Conservation (phyloP, 2,329 filamentous ascomycete genomes). For the Bipolaris sorokiniana region DNA sequence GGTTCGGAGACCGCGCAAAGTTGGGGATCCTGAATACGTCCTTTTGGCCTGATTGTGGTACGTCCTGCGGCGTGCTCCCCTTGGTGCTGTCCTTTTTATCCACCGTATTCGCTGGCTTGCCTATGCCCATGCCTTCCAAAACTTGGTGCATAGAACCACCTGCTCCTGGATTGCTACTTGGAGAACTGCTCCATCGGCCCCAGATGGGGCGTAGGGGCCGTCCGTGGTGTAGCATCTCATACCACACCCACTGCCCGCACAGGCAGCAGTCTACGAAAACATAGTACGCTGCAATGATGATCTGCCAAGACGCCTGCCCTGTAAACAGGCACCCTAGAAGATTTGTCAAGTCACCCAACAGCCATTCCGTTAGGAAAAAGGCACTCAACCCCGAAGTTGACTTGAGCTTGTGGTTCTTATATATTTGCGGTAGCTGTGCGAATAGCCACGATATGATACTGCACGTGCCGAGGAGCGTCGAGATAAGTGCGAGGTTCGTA, state of each 20-base stretch:
- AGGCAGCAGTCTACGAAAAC: constrained; percentile 68
- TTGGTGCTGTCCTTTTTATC: constrained; percentile 22
- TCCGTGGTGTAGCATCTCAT: constrained; percentile 62
- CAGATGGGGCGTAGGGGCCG: constrained; percentile 51
- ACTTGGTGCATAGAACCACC: constrained; percentile 40
- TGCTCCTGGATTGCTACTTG: constrained; percentile 20
- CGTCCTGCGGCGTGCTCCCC: constrained; percentile 25
- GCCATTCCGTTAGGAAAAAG: constrained; percentile 71
- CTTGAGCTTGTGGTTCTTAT: constrained; percentile 68
- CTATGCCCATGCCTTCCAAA: constrained; percentile 27
- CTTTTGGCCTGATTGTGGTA: constrained; percentile 40
- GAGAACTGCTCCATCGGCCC: constrained; percentile 32
- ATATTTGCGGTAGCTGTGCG: constrained; percentile 72
- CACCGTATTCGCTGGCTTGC: constrained; percentile 13
- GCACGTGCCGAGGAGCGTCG: constrained; percentile 64
- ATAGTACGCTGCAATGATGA: constrained; percentile 69
- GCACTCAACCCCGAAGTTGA: constrained; percentile 70
- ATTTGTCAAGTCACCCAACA: constrained; percentile 68
- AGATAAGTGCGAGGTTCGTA: constrained; percentile 66
- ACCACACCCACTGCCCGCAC: constrained; percentile 70
- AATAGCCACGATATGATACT: constrained; percentile 73
- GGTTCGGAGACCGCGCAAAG: constrained; percentile 42
- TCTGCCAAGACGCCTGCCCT: constrained; percentile 69
- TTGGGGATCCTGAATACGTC: constrained; percentile 48
- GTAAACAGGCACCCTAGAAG: constrained; percentile 68